Conservation (phyloP, 768 basidiomycete species). For the Udeniomyces megalosporus region DNA sequence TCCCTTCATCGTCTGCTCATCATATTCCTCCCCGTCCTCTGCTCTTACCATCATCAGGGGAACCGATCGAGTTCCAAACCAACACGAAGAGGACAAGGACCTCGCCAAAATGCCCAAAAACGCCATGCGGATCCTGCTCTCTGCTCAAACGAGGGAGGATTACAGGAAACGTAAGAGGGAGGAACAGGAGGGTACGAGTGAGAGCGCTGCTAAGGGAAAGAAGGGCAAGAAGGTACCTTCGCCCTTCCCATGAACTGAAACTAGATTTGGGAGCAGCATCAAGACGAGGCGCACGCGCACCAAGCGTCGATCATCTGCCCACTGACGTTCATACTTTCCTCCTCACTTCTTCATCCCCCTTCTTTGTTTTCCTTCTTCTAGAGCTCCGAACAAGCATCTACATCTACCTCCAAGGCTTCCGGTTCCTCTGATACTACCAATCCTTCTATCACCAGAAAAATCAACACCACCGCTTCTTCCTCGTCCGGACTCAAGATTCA, state of each 20-base stretch:
- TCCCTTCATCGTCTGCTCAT: too few relatives aligned
- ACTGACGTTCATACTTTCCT: too few relatives aligned
- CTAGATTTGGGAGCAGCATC: too few relatives aligned
- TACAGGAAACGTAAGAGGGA: conserved; percentile 12
- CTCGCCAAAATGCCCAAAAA: conserved; percentile 10
- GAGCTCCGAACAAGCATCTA: too few relatives aligned
- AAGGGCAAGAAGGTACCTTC: background rate
- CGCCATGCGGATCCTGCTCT: conserved; percentile 10
- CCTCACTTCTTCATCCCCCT: background rate
- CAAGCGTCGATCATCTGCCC: too few relatives aligned
- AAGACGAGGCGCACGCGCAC: too few relatives aligned
- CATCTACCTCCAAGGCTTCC: background rate
- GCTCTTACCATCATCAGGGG: background rate
- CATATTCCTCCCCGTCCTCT: background rate
- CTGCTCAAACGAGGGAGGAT: conserved; percentile 3
- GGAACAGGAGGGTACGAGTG: background rate
- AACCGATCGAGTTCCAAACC: background rate
- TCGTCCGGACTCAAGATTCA: conserved; percentile 8
- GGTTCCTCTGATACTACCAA: background rate
- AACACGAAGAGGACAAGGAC: background rate
- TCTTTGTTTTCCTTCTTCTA: background rate
- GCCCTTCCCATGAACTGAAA: background rate
- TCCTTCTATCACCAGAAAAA: background rate
- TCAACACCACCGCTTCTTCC: background rate
- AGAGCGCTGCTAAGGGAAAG: background rate